These are phyloP conservation scores for Cladosporium oxysporum DNA, from an alignment of 2,329 filamentous ascomycete species.

Conservation along the genomic window DNA sequence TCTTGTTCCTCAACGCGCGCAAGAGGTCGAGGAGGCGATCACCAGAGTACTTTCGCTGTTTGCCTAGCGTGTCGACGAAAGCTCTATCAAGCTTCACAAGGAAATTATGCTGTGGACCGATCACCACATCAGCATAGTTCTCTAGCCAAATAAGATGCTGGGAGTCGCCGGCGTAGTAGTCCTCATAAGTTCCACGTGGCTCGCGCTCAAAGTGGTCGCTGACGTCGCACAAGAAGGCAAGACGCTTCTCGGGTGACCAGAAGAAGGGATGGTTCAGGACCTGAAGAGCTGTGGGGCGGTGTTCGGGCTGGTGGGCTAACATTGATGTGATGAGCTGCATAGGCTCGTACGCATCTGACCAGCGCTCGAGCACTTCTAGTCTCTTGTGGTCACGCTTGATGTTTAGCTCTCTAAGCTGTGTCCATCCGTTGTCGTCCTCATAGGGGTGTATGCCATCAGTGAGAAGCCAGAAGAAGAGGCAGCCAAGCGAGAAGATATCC, in stretches of 20 bases:
- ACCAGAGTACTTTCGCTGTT: conserved; percentile 93
- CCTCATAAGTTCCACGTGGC: conserved; percentile 60
- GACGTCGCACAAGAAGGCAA: conserved; percentile 92
- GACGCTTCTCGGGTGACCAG: conserved; percentile 85
- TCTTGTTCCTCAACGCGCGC: conserved; percentile 89
- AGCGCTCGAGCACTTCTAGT: conserved; percentile 53
- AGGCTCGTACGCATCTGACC: conserved; percentile 83
- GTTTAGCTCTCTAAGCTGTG: conserved; percentile 82
- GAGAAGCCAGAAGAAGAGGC: conserved; percentile 99
- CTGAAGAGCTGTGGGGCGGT: conserved; percentile 70
- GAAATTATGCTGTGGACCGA: conserved; percentile 68
- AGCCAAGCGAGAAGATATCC: conserved; percentile 94
- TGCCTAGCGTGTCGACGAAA: conserved; percentile 87
- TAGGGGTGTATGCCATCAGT: conserved; percentile 91
- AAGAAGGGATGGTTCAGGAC: conserved; percentile 96
- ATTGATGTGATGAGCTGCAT: conserved; percentile 84
- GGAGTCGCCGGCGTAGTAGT: conserved; percentile 48
- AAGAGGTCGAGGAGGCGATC: conserved; percentile 80
- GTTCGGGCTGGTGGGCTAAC: conserved; percentile 66
- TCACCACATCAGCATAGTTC: conserved; percentile 47
- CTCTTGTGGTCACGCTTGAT: conserved; percentile 85
- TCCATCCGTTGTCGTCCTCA: conserved; percentile 90
- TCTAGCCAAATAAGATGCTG: conserved; percentile 62
- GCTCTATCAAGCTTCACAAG: conserved; percentile 71
- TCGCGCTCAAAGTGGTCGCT: conserved; percentile 97